These are phyloP conservation scores for Crithidia brevicula DNA, from an alignment of 208 protist genomes.

Conservation along the genomic window DNA sequence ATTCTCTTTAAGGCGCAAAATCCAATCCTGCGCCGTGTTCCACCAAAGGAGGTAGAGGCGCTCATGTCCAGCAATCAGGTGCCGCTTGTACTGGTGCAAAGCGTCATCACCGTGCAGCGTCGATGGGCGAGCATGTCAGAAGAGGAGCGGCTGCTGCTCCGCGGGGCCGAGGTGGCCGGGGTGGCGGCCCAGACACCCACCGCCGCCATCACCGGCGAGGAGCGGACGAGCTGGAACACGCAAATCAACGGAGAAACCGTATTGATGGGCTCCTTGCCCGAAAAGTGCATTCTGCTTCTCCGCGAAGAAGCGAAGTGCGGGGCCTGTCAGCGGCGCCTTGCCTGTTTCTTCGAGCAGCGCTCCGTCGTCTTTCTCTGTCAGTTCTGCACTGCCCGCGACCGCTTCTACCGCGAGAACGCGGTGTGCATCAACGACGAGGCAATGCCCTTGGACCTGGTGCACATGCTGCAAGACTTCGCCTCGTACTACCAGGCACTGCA, in stretches of 20 bases:
- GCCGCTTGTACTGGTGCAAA: slow-evolving; percentile 21
- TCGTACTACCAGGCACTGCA: slow-evolving; percentile 41
- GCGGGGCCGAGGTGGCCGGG: not conserved
- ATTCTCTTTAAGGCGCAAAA: slow-evolving; percentile 74
- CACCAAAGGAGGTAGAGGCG: slow-evolving; percentile 29
- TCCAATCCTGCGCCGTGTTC: slow-evolving; percentile 53
- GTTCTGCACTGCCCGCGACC: slow-evolving; percentile 79
- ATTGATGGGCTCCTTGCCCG: slow-evolving; percentile 33
- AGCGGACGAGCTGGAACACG: slow-evolving; percentile 5
- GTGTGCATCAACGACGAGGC: slow-evolving; percentile 87
- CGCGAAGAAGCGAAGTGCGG: slow-evolving; percentile 59
- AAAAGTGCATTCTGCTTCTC: slow-evolving; percentile 50
- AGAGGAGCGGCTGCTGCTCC: slow-evolving; percentile 1
- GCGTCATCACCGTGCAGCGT: slow-evolving; percentile 31
- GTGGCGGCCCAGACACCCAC: not conserved
- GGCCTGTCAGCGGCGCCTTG: slow-evolving; percentile 59
- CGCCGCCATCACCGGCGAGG: not conserved
- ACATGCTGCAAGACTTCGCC: slow-evolving; percentile 57
- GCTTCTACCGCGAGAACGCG: slow-evolving; percentile 80
- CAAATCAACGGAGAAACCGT: slow-evolving; percentile 7
- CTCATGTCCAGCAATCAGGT: slow-evolving; percentile 29
- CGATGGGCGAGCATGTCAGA: slow-evolving; percentile 20
- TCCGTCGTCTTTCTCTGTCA: slow-evolving; percentile 79
- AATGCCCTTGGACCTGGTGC: slow-evolving; percentile 47
- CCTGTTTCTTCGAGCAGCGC: slow-evolving; percentile 65